phyloP scores from a whole-genome alignment of 345 rosid genomes.

The Bruguiera gymnorhiza region DNA sequence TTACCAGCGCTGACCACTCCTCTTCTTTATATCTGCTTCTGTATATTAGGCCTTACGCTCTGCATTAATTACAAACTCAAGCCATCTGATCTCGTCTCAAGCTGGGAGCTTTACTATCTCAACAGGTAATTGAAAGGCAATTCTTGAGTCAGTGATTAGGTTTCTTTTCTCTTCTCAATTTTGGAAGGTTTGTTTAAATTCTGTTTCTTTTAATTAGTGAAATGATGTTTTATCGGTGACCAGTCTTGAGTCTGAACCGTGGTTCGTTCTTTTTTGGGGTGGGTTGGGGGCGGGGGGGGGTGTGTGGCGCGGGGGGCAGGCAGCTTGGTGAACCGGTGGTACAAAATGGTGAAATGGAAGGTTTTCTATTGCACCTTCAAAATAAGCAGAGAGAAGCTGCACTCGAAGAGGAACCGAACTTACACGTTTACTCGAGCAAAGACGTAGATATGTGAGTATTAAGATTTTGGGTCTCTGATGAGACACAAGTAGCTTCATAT shows the following conservation, averaged over 20 bases:
- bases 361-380: constrained; percentile 75
- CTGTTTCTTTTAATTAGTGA: neutral
- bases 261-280: neutral
- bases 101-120: constrained; percentile 89
- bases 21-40: neutral
- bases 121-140: constrained; percentile 49
- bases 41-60: constrained; percentile 56
- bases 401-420: constrained; percentile 54
- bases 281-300: no score
- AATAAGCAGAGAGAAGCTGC: constrained; percentile 65
- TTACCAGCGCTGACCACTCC: constrained; percentile 5
- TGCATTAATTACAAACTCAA: constrained; percentile 67
- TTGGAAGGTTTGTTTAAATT: neutral
- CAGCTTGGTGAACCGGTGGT: constrained; percentile 54
- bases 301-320: constrained; percentile 33
- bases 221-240: no score
- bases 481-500: no score
- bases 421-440: constrained; percentile 75
- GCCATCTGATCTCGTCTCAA: constrained; percentile 79
- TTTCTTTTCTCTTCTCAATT: neutral
- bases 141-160: neutral
- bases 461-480: neutral
- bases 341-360: constrained; percentile 73
- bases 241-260: neutral
- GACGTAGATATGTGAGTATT: constrained; percentile 83